A percentile compares a stretch with the other conserved stretches of the same genome.
phyloP scores from a whole-genome alignment of 805 yeast genomes.

The Ogataea wickerhamii region DNA sequence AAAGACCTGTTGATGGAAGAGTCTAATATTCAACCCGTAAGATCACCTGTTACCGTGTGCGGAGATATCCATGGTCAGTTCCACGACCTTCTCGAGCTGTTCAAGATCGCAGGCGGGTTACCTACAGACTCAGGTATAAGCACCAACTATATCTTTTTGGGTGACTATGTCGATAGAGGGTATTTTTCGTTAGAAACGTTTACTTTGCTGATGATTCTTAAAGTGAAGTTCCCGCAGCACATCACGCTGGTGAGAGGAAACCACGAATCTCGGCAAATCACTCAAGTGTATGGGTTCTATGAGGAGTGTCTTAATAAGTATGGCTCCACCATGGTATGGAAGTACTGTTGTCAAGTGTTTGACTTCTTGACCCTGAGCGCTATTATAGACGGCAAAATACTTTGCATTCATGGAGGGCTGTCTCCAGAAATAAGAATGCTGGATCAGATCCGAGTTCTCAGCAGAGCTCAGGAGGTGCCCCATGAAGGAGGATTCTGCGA shows the following conservation, averaged over 20 bases:
- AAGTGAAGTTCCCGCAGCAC: slow-evolving; percentile 65
- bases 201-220: slow-evolving; percentile 87
- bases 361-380: slow-evolving; percentile 94
- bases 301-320: slow-evolving; percentile 92
- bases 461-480: slow-evolving; percentile 97
- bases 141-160: slow-evolving; percentile 75
- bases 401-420: slow-evolving; percentile 96
- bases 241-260: slow-evolving; percentile 95
- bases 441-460: slow-evolving; percentile 90
- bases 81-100: slow-evolving; percentile 87
- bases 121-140: slow-evolving; percentile 57
- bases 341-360: slow-evolving; percentile 93
- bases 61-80: slow-evolving; percentile 99
- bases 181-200: slow-evolving; percentile 92
- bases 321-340: slow-evolving; percentile 95
- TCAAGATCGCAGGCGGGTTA: slow-evolving; percentile 88
- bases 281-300: slow-evolving; percentile 98
- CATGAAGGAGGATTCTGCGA: slow-evolving; percentile 99
- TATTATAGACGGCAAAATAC: slow-evolving; percentile 86
- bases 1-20: slow-evolving; percentile 95
- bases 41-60: slow-evolving; percentile 90
- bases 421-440: slow-evolving; percentile 97
- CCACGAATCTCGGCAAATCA: slow-evolving; percentile 94
- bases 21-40: slow-evolving; percentile 90
- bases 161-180: slow-evolving; percentile 98